A percentile compares a stretch with the other conserved stretches of the same genome.
Evolutionary conservation across 495 filamentous ascomycete genomes (phyloP).

Genomic region (Penicillium silybi): DNA sequence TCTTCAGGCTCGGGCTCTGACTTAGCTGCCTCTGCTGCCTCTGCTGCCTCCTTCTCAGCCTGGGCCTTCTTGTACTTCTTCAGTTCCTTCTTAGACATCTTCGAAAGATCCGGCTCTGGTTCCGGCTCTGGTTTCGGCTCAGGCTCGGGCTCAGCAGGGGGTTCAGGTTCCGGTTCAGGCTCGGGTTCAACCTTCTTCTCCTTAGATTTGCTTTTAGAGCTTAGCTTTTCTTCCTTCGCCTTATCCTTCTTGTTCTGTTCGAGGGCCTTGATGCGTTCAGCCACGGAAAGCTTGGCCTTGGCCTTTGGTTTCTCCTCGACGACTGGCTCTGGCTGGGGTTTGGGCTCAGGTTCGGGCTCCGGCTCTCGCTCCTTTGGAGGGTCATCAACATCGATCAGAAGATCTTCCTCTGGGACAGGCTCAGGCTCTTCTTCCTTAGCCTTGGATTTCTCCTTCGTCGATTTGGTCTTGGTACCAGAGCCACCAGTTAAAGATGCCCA

Average conservation of each 20-base stretch:
- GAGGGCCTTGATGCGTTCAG: constrained; percentile 46
- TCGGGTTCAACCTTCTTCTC: constrained; percentile 15
- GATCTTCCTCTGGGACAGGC: constrained; percentile 18
- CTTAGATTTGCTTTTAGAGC: constrained; percentile 25
- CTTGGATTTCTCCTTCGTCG: constrained; percentile 27
- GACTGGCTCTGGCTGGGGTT: constrained; percentile 30
- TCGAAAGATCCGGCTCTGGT: constrained; percentile 16
- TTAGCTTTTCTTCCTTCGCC: constrained; percentile 30
- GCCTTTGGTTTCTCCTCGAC: constrained; percentile 24
- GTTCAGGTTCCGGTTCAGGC: constrained; percentile 14
- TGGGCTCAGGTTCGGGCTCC: constrained; percentile 30
- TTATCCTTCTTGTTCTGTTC: constrained; percentile 43
- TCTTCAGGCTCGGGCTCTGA: constrained; percentile 24
- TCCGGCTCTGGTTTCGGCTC: constrained; percentile 22
- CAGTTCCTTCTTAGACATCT: constrained; percentile 16
- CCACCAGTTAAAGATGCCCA: constrained; percentile 43
- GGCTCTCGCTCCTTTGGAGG: constrained; percentile 21
- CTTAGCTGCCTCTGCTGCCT: constrained; percentile 48
- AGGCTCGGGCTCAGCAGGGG: constrained; percentile 13
- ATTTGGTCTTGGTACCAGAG: constrained; percentile 24
- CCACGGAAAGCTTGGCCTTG: constrained; percentile 43
- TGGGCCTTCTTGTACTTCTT: constrained; percentile 30
- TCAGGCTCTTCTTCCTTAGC: constrained; percentile 27
- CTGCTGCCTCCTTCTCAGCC: constrained; percentile 15
- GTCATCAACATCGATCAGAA: constrained; percentile 34